Percentiles rank a stretch among this genome's conserved stretches.
phyloP scores from a whole-genome alignment of 2,329 filamentous ascomycete genomes.

The Aspergillus melleus region DNA sequence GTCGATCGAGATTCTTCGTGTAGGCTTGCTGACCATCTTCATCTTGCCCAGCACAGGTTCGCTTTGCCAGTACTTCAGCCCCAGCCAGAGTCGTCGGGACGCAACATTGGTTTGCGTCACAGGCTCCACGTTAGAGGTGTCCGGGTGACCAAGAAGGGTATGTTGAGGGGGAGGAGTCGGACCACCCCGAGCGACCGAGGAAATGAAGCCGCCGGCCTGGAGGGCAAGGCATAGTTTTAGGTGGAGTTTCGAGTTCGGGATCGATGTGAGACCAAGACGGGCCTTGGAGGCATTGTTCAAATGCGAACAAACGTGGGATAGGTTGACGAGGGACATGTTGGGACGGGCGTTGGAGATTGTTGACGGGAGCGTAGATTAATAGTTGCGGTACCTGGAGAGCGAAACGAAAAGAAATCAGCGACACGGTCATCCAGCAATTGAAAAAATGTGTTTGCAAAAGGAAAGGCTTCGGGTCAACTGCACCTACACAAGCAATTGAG shows the following conservation, averaged over 20 bases:
- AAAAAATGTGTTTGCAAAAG: too few species aligned
- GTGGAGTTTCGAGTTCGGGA: constrained; percentile 79
- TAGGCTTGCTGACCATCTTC: constrained; percentile 70
- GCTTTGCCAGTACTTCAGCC: constrained; percentile 85
- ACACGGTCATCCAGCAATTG: neutral
- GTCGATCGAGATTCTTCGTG: constrained; percentile 67
- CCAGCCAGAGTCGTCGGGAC: constrained; percentile 77
- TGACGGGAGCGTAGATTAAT: neutral
- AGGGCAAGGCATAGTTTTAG: constrained; percentile 72
- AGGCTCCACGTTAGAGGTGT: constrained; percentile 44
- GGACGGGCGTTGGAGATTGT: constrained; percentile 15
- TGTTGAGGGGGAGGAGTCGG: constrained; percentile 55
- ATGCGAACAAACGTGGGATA: constrained; percentile 83
- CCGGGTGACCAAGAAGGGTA: constrained; percentile 54
- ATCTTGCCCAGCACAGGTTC: constrained; percentile 73
- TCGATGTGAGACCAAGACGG: constrained; percentile 79
- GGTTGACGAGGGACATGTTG: constrained; percentile 70
- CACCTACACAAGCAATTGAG: neutral
- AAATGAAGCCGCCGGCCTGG: constrained; percentile 79
- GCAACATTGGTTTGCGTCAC: constrained; percentile 72
- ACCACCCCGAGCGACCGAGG: constrained; percentile 73
- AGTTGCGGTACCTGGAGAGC: neutral
- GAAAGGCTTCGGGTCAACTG: neutral
- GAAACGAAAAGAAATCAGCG: constrained; percentile 2
- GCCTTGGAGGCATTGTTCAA: constrained; percentile 84